phyloP scores from a whole-genome alignment of 192 early-diverging fungal genomes.

The Bifiguratus adelaidae region DNA sequence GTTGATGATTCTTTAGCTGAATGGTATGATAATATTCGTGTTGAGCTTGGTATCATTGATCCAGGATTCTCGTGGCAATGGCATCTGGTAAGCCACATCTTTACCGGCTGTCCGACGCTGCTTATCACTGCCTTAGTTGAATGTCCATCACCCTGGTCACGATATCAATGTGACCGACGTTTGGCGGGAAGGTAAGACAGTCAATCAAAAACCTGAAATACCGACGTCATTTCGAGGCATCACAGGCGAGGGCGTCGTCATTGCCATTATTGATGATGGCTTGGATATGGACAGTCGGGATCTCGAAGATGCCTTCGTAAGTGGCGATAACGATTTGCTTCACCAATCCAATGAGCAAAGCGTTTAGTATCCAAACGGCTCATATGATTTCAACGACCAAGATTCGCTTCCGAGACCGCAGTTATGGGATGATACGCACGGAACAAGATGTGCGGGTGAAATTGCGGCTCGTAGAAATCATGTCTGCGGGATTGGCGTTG shows the following conservation, averaged over 20 bases:
- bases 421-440: slow-evolving; percentile 63
- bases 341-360: not conserved
- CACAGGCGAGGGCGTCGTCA: slow-evolving; percentile 58
- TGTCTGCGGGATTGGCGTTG: slow-evolving; percentile 76
- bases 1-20: too few species aligned
- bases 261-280: slow-evolving; percentile 81
- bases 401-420: slow-evolving; percentile 54
- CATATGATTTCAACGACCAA: slow-evolving; percentile 80
- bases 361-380: slow-evolving; percentile 46
- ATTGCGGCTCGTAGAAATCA: slow-evolving; percentile 71
- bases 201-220: not conserved
- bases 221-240: slow-evolving; percentile 21
- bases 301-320: slow-evolving; percentile 63
- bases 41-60: slow-evolving; percentile 52
- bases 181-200: slow-evolving; percentile 52
- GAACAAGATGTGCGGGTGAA: slow-evolving; percentile 82
- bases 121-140: too few species aligned
- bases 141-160: slow-evolving; percentile 27
- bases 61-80: slow-evolving; percentile 63
- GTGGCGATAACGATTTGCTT: not conserved
- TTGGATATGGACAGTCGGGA: slow-evolving; percentile 67
- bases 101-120: too few species aligned
- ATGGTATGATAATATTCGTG: too few species aligned
- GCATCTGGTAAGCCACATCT: slow-evolving; percentile 50
- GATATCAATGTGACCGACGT: slow-evolving; percentile 81